A percentile compares a stretch with the other conserved stretches of the same genome.
phyloP scores from a whole-genome alignment of 2,329 filamentous ascomycete genomes.

The Didymella exigua region DNA sequence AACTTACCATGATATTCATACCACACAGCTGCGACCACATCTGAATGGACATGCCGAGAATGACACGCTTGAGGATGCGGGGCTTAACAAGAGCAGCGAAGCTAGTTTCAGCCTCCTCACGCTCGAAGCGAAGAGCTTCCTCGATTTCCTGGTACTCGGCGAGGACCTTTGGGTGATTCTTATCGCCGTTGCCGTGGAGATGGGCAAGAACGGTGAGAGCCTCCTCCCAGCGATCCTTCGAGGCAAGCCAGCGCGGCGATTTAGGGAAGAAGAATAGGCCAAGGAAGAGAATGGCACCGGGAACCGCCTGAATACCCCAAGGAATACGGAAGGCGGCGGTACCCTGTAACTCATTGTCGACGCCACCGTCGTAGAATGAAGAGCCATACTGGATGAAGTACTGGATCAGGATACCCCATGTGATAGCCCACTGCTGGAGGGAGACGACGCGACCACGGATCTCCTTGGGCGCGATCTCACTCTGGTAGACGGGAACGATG shows the following conservation, averaged over 20 bases:
- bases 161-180: conserved; percentile 63
- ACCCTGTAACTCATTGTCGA: conserved; percentile 51
- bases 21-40: conserved; percentile 47
- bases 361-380: conserved; percentile 58
- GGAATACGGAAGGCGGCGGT: conserved; percentile 50
- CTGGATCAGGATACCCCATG: conserved; percentile 72
- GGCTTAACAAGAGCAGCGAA: conserved; percentile 58
- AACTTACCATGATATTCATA: conserved; percentile 54
- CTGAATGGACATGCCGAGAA: conserved; percentile 56
- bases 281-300: conserved; percentile 46
- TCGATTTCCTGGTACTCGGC: conserved; percentile 68
- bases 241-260: conserved; percentile 73
- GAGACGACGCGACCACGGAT: conserved; percentile 64
- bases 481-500: conserved; percentile 92
- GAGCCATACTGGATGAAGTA: conserved; percentile 71
- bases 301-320: conserved; percentile 52
- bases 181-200: conserved; percentile 64
- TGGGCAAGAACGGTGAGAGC: conserved; percentile 60
- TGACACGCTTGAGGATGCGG: conserved; percentile 61
- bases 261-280: conserved; percentile 51
- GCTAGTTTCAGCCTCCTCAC: conserved; percentile 57
- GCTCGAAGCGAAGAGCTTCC: conserved; percentile 60
- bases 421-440: conserved; percentile 73
- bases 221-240: conserved; percentile 70
- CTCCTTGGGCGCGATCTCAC: conserved; percentile 69